phyloP scores from a whole-genome alignment of 768 basidiomycete species.

The Tulasnella sp. region DNA sequence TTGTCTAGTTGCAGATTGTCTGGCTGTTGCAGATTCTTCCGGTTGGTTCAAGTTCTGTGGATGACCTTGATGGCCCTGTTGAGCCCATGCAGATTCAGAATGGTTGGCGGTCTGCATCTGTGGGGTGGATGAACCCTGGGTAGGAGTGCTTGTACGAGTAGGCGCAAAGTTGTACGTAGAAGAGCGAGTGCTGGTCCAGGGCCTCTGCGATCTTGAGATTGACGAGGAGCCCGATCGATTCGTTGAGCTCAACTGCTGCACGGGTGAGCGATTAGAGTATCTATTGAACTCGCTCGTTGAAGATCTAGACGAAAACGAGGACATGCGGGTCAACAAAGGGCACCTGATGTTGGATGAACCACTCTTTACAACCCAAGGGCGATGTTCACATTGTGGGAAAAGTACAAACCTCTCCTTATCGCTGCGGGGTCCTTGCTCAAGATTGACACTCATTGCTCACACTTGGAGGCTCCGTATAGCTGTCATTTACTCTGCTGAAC shows the following conservation, averaged over 20 bases:
- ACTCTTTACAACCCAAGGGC: too few relatives aligned
- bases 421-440: too few relatives aligned
- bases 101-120: neutral
- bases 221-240: slow-evolving; percentile 24
- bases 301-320: neutral
- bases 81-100: slow-evolving; percentile 10
- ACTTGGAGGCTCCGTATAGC: too few relatives aligned
- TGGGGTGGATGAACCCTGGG: slow-evolving; percentile 19
- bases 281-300: neutral
- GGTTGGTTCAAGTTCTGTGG: slow-evolving; percentile 7
- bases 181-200: slow-evolving; percentile 36
- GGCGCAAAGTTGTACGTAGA: slow-evolving; percentile 26
- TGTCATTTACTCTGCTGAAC: too few relatives aligned
- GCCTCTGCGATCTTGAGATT: slow-evolving; percentile 49
- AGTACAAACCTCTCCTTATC: too few relatives aligned
- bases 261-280: neutral
- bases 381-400: too few relatives aligned
- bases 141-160: slow-evolving; percentile 22
- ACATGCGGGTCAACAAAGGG: too few relatives aligned
- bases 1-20: slow-evolving; percentile 46
- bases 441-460: too few relatives aligned
- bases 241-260: neutral
- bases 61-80: slow-evolving; percentile 6
- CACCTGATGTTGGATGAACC: too few relatives aligned
- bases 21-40: slow-evolving; percentile 34